Evolutionary conservation across 2,329 filamentous ascomycete species (phyloP).

Genomic region (Hymenoscyphus fraxineus): DNA sequence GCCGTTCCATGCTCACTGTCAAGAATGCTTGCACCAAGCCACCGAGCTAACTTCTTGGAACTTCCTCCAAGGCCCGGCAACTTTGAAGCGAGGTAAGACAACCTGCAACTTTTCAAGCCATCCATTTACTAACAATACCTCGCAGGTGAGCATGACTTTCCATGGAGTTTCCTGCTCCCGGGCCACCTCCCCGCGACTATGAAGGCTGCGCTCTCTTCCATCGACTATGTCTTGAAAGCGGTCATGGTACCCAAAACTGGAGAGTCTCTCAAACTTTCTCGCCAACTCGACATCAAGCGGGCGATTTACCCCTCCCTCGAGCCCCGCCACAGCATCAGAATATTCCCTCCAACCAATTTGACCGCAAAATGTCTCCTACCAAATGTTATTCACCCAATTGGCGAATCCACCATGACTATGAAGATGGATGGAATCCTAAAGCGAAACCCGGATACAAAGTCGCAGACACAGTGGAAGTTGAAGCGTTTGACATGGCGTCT

Average conservation of each 20-base stretch:
- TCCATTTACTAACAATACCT: conserved; percentile 21
- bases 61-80: conserved; percentile 59
- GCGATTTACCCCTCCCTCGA: conserved; percentile 69
- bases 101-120: not conserved
- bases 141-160: conserved; percentile 68
- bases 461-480: conserved; percentile 77
- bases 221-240: conserved; percentile 76
- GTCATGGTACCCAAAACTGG: conserved; percentile 59
- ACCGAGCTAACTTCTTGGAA: conserved; percentile 77
- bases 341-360: conserved; percentile 95
- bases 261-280: conserved; percentile 60
- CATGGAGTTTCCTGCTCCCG: conserved; percentile 82
- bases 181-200: conserved; percentile 84
- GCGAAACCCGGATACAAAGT: conserved; percentile 63
- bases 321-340: conserved; percentile 84
- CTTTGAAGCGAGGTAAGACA: conserved; percentile 47
- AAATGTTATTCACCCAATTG: conserved; percentile 80
- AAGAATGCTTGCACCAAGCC: conserved; percentile 66
- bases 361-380: conserved; percentile 80
- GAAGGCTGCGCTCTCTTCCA: conserved; percentile 65
- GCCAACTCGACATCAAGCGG: conserved; percentile 71
- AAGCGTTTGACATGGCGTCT: conserved; percentile 91
- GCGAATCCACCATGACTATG: conserved; percentile 74
- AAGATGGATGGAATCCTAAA: conserved; percentile 82
- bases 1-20: conserved; percentile 75